A percentile compares a stretch with the other conserved stretches of the same genome.
phyloP scores from a whole-genome alignment of 208 protist species.

The Crithidia fasciculata region DNA sequence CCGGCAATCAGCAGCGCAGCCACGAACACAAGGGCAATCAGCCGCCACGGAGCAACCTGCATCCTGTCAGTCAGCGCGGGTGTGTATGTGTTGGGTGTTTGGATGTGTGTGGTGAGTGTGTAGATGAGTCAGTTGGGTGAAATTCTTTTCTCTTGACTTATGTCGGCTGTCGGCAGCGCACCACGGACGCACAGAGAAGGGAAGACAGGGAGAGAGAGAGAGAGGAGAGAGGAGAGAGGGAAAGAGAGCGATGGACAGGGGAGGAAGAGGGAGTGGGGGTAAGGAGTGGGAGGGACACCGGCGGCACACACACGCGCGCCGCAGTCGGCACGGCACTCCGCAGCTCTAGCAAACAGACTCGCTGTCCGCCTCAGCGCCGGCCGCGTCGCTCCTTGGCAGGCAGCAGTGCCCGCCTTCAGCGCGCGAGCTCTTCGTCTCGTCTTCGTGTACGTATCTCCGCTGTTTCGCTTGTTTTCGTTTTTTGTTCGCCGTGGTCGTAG shows the following conservation, averaged over 20 bases:
- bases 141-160: neutral
- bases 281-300: too few species aligned
- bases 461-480: too few species aligned
- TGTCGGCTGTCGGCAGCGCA: neutral
- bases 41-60: neutral
- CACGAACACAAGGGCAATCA: conserved; percentile 9
- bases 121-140: neutral
- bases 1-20: conserved; percentile 16
- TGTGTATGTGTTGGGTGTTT: neutral
- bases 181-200: neutral
- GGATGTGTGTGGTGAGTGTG: neutral
- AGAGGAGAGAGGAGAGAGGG: neutral
- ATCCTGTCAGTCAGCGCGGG: conserved; percentile 3
- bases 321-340: too few species aligned
- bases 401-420: too few species aligned
- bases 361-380: too few species aligned
- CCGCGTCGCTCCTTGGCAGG: too few species aligned
- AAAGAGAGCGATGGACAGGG: neutral
- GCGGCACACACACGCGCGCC: too few species aligned
- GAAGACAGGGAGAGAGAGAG: neutral
- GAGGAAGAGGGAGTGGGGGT: neutral
- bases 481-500: too few species aligned
- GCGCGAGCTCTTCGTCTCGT: too few species aligned
- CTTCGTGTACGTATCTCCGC: too few species aligned
- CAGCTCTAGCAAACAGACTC: too few species aligned